Base-by-base conservation (phyloP, 495 filamentous ascomycete species). In the Aspergillus nanangensis region DNA sequence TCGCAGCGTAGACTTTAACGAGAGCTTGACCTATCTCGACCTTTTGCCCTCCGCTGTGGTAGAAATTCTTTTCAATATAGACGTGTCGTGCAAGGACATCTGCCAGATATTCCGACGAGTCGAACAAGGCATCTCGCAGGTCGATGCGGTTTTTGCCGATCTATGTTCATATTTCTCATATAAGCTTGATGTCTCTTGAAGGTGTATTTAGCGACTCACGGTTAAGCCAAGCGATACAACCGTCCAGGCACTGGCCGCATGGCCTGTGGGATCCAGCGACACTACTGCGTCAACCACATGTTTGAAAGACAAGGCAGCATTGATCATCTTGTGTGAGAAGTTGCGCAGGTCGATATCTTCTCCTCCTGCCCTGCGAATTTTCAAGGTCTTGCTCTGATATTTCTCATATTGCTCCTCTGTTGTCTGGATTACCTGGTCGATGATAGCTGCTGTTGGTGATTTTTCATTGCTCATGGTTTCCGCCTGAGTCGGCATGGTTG, bases 211-310 rank as follows among this genome's bases (percentile, higher is more conserved):
- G n/a, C n/a, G n/a, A n/a, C n/a, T n/a, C n/a, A 36, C 15, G 5
- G 15, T 36, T 36, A 36, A 36, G 7, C 33, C 15, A 36, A 36
- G 33, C 5, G 33, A 36, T 8, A 36, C 33, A 4, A 56, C 20
- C 18, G 45, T 18, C 53, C 53, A 56, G 27, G 48, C 53, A 43
- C 44, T 56, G 8, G 53, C 35, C 35, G 48, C 48, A 29, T 52
- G 38, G 2, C 39, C 15, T 4, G 53, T 56, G 7, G 48, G 44
- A 22, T 56, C 53, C 35, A 46, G 21, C 5, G 33, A 33, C 34
- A 36, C 53, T 21, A 46, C 44, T 5, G 40, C 24, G 18, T 17
- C 27, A 39, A 56, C 45, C n/a, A 46, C 27, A 31, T 46, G 45
- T 43, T 52, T 45, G 27, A 42, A 45, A 14, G 48, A 48, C 11